These are phyloP conservation scores for Macrolepiota albuminosa DNA, from an alignment of 768 basidiomycete genomes.

Conservation along the genomic window DNA sequence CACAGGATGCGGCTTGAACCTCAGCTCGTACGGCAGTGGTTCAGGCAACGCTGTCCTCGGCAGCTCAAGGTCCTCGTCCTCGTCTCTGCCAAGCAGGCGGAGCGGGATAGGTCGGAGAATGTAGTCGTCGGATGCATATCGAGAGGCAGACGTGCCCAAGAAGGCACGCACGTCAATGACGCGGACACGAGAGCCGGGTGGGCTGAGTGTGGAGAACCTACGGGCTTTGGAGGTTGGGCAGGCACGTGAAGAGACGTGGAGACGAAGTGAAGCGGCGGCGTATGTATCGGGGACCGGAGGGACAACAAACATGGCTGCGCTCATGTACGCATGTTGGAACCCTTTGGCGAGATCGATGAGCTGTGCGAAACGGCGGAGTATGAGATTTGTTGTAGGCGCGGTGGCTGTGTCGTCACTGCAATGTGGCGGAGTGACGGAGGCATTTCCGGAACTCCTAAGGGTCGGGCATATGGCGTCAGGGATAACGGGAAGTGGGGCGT, in stretches of 20 bases:
- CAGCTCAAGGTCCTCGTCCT: conserved; percentile 11
- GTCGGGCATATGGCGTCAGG: not conserved
- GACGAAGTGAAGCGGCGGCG: not conserved
- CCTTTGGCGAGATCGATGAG: conserved; percentile 50
- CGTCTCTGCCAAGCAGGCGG: conserved; percentile 26
- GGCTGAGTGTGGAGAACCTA: not conserved
- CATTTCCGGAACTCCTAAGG: not conserved
- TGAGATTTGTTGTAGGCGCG: conserved; percentile 5
- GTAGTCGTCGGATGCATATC: conserved; percentile 1
- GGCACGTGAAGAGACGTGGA: not conserved
- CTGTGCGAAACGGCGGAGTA: conserved; percentile 26
- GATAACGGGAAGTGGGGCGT: conserved; percentile 29
- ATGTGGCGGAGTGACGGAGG: not conserved
- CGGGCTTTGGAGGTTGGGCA: not conserved
- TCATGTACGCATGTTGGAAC: conserved; percentile 55
- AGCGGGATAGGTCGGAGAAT: conserved; percentile 22
- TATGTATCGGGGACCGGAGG: not conserved
- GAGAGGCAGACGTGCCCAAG: not conserved
- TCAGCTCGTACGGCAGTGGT: conserved; percentile 27
- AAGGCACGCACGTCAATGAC: conserved; percentile 5
- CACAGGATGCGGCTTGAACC: conserved; percentile 35
- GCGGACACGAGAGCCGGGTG: conserved; percentile 4
- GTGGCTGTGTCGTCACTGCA: not conserved
- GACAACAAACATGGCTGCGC: conserved; percentile 46
- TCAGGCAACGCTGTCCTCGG: conserved; percentile 26